A percentile compares a stretch with the other conserved stretches of the same genome.
These are phyloP conservation scores for Lasiodiplodia hormozganensis DNA, from an alignment of 2,329 filamentous ascomycete genomes.

Conservation along the genomic window DNA sequence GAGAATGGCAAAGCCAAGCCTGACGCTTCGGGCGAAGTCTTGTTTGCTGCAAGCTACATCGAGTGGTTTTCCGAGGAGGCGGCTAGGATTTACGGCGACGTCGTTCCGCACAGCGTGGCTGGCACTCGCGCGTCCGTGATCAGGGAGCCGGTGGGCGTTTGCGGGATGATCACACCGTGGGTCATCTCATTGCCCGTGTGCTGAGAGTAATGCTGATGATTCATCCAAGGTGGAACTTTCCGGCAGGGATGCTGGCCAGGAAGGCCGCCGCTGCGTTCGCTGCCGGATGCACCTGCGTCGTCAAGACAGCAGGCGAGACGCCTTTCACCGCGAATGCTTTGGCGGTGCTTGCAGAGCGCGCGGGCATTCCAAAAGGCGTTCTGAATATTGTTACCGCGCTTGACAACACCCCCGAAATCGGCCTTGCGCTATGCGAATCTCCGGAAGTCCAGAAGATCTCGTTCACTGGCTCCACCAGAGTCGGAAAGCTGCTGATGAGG, in stretches of 20 bases:
- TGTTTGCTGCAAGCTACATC: slow-evolving; percentile 52
- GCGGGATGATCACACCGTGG: slow-evolving; percentile 47
- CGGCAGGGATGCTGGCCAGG: slow-evolving; percentile 41
- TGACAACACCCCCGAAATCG: slow-evolving; percentile 30
- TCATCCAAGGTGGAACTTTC: slow-evolving; percentile 44
- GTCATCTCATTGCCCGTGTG: background rate
- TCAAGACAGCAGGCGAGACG: slow-evolving; percentile 50
- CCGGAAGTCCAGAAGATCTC: slow-evolving; percentile 49
- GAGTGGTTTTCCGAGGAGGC: slow-evolving; percentile 68
- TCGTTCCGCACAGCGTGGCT: slow-evolving; percentile 65
- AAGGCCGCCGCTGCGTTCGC: slow-evolving; percentile 46
- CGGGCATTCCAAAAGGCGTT: slow-evolving; percentile 50
- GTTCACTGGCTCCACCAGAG: slow-evolving; percentile 52
- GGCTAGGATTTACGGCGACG: slow-evolving; percentile 66
- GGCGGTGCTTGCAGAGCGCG: slow-evolving; percentile 46
- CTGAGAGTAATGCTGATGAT: background rate
- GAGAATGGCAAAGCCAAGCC: slow-evolving; percentile 82
- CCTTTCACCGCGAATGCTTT: slow-evolving; percentile 48
- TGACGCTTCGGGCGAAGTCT: slow-evolving; percentile 46
- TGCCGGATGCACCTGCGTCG: slow-evolving; percentile 45
- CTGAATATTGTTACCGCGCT: slow-evolving; percentile 48
- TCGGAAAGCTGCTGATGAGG: slow-evolving; percentile 48
- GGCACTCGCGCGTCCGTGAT: slow-evolving; percentile 72
- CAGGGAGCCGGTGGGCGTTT: slow-evolving; percentile 62
- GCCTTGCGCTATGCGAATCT: slow-evolving; percentile 42